Conservation (phyloP, 176 grass and related monocot genomes). For the Sorghum bicolor region DNA sequence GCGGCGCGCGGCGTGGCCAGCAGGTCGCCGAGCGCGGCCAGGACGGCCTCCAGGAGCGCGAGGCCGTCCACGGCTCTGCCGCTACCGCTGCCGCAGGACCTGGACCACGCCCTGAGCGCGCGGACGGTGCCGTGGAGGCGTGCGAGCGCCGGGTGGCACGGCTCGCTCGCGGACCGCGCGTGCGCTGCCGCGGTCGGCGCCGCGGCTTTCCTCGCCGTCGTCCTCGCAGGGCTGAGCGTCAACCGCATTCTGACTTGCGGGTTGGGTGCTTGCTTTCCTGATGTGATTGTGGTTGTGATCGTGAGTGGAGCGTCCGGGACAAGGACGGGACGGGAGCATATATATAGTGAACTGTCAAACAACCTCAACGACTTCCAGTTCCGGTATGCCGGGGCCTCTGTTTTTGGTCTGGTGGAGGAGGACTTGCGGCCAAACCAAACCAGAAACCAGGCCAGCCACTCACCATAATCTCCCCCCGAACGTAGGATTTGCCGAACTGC, state of each 20-base stretch:
- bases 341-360: constrained; percentile 26
- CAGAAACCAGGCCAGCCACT: constrained; percentile 4
- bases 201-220: neutral
- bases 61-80: constrained; percentile 5
- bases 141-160: constrained; percentile 33
- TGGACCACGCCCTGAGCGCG: constrained; percentile 34
- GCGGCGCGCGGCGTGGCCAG: constrained; percentile 46
- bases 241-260: constrained; percentile 10
- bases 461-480: neutral
- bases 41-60: constrained; percentile 11
- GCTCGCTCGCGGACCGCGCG: constrained; percentile 47
- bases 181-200: neutral
- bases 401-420: neutral
- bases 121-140: constrained; percentile 30
- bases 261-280: neutral
- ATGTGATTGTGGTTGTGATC: neutral
- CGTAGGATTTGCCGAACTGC: neutral
- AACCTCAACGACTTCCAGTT: neutral
- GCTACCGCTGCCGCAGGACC: neutral
- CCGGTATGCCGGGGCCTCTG: constrained; percentile 14
- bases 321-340: neutral
- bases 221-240: constrained; percentile 7
- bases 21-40: constrained; percentile 33
- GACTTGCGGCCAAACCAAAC: neutral
- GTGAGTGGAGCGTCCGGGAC: neutral